These are phyloP conservation scores for Trebouxia sp. DNA, from an alignment of 139 green algal species.

Conservation along the genomic window DNA sequence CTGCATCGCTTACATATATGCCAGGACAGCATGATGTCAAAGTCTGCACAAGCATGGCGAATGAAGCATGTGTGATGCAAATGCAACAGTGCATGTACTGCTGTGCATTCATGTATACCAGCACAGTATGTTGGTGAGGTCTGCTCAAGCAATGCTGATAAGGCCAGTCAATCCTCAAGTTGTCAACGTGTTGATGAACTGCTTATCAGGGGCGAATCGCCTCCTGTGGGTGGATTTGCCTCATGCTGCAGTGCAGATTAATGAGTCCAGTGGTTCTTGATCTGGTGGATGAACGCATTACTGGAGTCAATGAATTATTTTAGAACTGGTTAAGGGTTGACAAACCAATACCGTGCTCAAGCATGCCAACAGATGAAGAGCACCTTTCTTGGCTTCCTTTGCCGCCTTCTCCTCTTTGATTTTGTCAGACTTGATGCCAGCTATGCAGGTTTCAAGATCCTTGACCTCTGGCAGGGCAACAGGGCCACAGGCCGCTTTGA, in stretches of 20 bases:
- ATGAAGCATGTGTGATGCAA: no score
- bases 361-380: not conserved
- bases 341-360: not conserved
- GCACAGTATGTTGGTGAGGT: no score
- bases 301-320: not conserved
- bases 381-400: constrained; percentile 55
- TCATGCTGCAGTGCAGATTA: no score
- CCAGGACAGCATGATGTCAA: no score
- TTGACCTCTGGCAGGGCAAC: constrained; percentile 62
- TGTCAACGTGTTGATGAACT: no score
- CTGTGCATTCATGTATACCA: no score
- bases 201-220: no score
- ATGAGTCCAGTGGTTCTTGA: not conserved
- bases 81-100: no score
- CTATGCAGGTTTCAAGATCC: constrained; percentile 68
- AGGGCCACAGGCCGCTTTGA: constrained; percentile 39
- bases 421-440: constrained; percentile 64
- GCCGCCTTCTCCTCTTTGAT: constrained; percentile 72
- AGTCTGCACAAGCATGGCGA: no score
- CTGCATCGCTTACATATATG: no score
- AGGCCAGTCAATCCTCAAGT: no score
- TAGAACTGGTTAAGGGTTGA: not conserved
- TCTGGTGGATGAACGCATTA: not conserved
- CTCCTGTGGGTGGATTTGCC: not conserved
- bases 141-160: no score